Evolutionary conservation across 306 rosid genomes (phyloP).

Genomic region (Quillaja saponaria): DNA sequence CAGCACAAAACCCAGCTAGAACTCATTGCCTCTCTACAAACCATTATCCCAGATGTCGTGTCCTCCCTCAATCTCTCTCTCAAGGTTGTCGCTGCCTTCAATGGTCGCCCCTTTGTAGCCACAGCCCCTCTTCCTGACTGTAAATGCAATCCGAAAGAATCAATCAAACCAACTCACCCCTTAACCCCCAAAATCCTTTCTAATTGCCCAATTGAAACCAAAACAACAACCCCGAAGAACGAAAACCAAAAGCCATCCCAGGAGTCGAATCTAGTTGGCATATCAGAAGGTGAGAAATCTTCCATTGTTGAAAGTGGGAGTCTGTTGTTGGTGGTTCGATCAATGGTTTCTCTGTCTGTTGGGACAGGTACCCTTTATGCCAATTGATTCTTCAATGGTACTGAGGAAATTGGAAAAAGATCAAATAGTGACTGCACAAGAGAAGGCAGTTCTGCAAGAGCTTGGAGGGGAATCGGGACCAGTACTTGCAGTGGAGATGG

Average conservation of each 20-base stretch:
- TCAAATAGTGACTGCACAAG: constrained; percentile 50
- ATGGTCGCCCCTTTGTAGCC: constrained; percentile 70
- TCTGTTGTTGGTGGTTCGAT: constrained; percentile 68
- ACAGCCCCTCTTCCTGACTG: constrained; percentile 67
- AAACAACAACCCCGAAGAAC: constrained; percentile 30
- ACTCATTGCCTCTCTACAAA: constrained; percentile 67
- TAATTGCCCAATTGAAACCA: constrained; percentile 30
- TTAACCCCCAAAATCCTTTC: constrained; percentile 26
- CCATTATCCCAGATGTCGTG: constrained; percentile 64
- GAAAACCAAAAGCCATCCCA: constrained; percentile 31
- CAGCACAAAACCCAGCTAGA: constrained; percentile 75
- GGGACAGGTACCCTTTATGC: constrained; percentile 75
- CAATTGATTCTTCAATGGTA: constrained; percentile 85
- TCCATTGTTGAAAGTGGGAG: constrained; percentile 49
- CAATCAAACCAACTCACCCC: constrained; percentile 22
- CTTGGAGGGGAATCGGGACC: constrained; percentile 83
- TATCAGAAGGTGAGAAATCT: constrained; percentile 26
- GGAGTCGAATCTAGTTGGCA: constrained; percentile 28
- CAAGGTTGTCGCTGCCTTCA: constrained; percentile 71
- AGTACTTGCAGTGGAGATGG: constrained; percentile 84
- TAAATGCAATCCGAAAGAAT: constrained; percentile 41
- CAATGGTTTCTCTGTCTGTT: constrained; percentile 82
- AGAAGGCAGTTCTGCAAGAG: constrained; percentile 75
- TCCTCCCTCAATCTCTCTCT: constrained; percentile 84
- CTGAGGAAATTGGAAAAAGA: constrained; percentile 84